Evolutionary conservation across 768 basidiomycete species (phyloP), one percentile per base, ranked within the genome.

Genomic region (Boletellus emodensis): DNA sequence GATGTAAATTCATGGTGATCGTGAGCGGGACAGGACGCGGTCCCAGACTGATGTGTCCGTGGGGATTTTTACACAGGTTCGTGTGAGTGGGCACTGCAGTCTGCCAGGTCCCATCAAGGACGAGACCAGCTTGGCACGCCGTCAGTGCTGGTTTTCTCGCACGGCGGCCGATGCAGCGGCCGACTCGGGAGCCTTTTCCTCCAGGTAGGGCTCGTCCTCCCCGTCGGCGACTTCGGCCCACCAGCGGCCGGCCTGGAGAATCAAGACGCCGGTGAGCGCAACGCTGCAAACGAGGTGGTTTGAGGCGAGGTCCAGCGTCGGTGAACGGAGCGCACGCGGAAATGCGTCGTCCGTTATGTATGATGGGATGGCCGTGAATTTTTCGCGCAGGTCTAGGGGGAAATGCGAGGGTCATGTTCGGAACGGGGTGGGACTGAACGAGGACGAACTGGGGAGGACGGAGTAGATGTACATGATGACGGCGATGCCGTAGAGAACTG

Each of bases 231-330:
- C 80, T 63, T 93, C 90, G 4, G 85, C 87, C 89, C 89, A 93
- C 72, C 83, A 86, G 39, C 90, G 80, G 40, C 85, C 87, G 0
- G 89, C 88, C 71, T 93, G 90, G 22, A 93, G 77, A 9, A 83
- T 80, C 32, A 93, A 72, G 24, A 93, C 86, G n/a, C 90, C 90
- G 0, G 90, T 93, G 48, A 93, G 77, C 1, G 88, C 87, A 41
- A 93, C 90, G 62, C 87, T 87, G 73, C 87, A 91, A 51, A 92
- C 80, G 61, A 93, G 85, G 63, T 93, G 82, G 60, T 80, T 84
- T 26, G 90, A 88, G 0, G 90, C 90, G 45, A 93, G 82, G 50
- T 87, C 87, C 41, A 92, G 78, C 1, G 84, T 87, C 13, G 82
- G 77, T 37, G 67, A 73, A 9, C 83, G 80, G 12, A 92, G 75